Evolutionary conservation across 176 grass and related monocot genomes (phyloP).

Genomic region (Elaeis guineensis): DNA sequence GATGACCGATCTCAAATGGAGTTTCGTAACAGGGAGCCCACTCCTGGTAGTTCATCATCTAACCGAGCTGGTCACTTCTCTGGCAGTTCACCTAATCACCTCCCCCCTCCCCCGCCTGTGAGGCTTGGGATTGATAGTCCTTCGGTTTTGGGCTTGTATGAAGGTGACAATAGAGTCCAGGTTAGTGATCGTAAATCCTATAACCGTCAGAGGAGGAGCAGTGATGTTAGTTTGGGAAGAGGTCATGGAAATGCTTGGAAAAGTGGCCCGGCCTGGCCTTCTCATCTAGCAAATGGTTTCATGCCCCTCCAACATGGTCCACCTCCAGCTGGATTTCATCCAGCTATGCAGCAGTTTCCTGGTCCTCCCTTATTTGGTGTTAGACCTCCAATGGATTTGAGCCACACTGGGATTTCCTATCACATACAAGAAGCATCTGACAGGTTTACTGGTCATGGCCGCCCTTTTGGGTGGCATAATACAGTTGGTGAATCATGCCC

Average conservation of each 20-base stretch:
- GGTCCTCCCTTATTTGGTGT: constrained; percentile 68
- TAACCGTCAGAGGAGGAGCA: constrained; percentile 49
- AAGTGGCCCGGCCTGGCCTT: constrained; percentile 60
- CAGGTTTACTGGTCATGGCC: constrained; percentile 62
- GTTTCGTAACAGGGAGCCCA: constrained; percentile 53
- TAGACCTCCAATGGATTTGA: constrained; percentile 70
- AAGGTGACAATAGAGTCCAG: constrained; percentile 63
- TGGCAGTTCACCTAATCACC: constrained; percentile 51
- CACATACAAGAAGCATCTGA: constrained; percentile 75
- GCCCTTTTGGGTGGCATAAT: constrained; percentile 81
- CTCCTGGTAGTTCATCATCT: constrained; percentile 57
- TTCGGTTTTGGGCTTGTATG: constrained; percentile 49
- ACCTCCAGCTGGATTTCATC: constrained; percentile 64
- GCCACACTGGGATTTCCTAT: constrained; percentile 72
- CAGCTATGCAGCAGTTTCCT: constrained; percentile 55
- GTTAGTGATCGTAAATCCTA: constrained; percentile 48
- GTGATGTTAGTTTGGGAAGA: constrained; percentile 51
- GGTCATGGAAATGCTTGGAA: constrained; percentile 74
- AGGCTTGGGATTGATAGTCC: constrained; percentile 54
- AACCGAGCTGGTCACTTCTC: constrained; percentile 45
- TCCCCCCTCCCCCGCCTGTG: constrained; percentile 29
- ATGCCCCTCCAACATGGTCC: constrained; percentile 67
- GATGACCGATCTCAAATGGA: constrained; percentile 48
- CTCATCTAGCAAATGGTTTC: constrained; percentile 73
- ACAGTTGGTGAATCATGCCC: constrained; percentile 60